Percentiles rank a stretch among this genome's conserved stretches.
Evolutionary conservation across 1,284 basidiomycete genomes (phyloP).

Genomic region (Puccinia coronata): DNA sequence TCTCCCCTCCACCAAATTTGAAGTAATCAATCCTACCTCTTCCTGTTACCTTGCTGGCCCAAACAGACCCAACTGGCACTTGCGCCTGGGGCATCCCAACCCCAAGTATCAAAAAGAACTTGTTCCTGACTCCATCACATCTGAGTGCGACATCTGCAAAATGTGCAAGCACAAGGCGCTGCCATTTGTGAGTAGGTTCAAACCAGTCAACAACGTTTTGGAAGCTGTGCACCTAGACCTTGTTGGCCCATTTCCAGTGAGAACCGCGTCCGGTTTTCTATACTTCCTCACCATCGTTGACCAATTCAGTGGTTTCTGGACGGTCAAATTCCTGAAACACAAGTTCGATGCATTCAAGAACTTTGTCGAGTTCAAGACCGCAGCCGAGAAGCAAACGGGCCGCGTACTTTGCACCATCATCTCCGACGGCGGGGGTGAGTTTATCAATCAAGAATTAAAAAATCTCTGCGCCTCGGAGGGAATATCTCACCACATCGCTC

Average conservation of each 20-base stretch:
- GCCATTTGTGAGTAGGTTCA: neutral
- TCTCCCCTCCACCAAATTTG: neutral
- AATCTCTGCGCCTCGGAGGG: neutral
- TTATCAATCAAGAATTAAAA: neutral
- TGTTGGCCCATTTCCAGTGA: neutral
- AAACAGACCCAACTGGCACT: neutral
- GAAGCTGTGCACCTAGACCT: conserved; percentile 7
- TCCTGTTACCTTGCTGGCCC: neutral
- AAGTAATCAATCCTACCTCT: neutral
- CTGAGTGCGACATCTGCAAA: neutral
- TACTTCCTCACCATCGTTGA: conserved; percentile 20
- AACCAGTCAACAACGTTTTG: neutral
- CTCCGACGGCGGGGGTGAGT: conserved; percentile 27
- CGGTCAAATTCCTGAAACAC: neutral
- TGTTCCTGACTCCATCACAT: neutral
- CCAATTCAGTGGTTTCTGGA: neutral
- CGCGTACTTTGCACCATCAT: neutral
- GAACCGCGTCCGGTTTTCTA: neutral
- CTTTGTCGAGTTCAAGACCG: neutral
- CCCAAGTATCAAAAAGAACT: neutral
- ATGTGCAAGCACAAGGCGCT: neutral
- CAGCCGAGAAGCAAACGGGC: neutral
- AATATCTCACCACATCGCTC: neutral
- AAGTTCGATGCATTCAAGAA: neutral
- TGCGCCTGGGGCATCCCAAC: neutral